Evolutionary conservation across 2,329 filamentous ascomycete genomes (phyloP).

Genomic region (Xylariaceae sp.): DNA sequence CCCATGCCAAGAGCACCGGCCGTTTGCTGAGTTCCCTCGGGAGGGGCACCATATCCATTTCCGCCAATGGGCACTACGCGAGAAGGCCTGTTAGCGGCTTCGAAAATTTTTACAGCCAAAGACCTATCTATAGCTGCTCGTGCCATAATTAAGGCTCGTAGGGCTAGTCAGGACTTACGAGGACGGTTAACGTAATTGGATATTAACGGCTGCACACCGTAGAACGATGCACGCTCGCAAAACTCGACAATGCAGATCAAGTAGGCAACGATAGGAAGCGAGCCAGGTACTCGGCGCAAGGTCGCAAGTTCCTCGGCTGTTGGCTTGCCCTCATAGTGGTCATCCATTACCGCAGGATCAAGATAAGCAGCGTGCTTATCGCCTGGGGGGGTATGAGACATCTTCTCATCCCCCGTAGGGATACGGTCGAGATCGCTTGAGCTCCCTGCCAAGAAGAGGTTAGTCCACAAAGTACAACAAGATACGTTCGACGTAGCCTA

Average conservation of each 20-base stretch:
- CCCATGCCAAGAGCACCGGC: slow-evolving; percentile 66
- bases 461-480: background rate
- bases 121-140: background rate
- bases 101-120: no score
- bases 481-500: slow-evolving; percentile 2
- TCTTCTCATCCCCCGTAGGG: slow-evolving; percentile 33
- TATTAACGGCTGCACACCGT: slow-evolving; percentile 60
- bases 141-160: background rate
- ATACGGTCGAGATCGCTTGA: slow-evolving; percentile 30
- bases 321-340: slow-evolving; percentile 46
- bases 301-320: slow-evolving; percentile 53
- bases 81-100: slow-evolving; percentile 1
- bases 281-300: slow-evolving; percentile 50
- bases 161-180: slow-evolving; percentile 20
- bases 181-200: slow-evolving; percentile 68
- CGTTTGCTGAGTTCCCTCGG: slow-evolving; percentile 49
- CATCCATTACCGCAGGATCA: slow-evolving; percentile 35
- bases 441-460: slow-evolving; percentile 14
- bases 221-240: slow-evolving; percentile 66
- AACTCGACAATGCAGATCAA: slow-evolving; percentile 65
- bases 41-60: slow-evolving; percentile 53
- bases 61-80: slow-evolving; percentile 54
- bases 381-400: slow-evolving; percentile 27
- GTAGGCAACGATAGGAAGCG: slow-evolving; percentile 59
- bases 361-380: slow-evolving; percentile 35